Evolutionary conservation across 2,329 filamentous ascomycete species (phyloP), one percentile per base, ranked within the genome.

Genomic region (Colletotrichum graminicola): DNA sequence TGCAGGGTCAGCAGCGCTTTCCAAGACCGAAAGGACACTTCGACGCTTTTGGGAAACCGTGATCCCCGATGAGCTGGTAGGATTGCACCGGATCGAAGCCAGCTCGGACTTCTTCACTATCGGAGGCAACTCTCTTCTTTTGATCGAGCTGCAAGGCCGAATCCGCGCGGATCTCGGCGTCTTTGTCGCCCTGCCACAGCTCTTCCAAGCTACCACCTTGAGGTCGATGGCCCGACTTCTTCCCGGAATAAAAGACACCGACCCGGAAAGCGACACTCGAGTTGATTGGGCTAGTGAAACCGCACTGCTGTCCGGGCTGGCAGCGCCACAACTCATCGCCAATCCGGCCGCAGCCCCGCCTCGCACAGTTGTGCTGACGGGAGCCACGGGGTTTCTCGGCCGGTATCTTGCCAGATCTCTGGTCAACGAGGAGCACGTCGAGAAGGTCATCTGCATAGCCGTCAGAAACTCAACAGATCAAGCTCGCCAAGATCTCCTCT

Each of bases 101-200:
- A 47, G 71, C 1, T 76, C 81, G 0, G 78, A 82, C 74, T 83
- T 84, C 73, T 83, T 82, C 71, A 51, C 71, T 0, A 62, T 77
- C 3, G 82, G 82, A 23, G 82, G 81, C 6, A 82, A 77, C 61
- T 83, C 81, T 1, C 67, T 83, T 1, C 75, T 81, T 1, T 70
- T 82, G 8, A 69, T 81, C 5, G 72, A 75, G 21, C 75, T 85
- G 1, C 79, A 82, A 57, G 66, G 73, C 0, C 67, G 69, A 0
- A 80, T 86, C 21, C 71, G 73, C 2, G 63, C 78, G 4, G 59
- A 52, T 0, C 80, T 85, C 39, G 71, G 73, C 3, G 73, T 78
- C 18, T 62, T 43, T 0, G 12, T 82, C 4, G 70, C 73, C 0
- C 68, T 84, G 2, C n/a, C 71, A 5, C 74, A 82, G 1, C 75